Percentiles rank a stretch among this genome's conserved stretches.
Conservation (phyloP, 2,329 filamentous ascomycete species). For the Bipolaris victoriae region DNA sequence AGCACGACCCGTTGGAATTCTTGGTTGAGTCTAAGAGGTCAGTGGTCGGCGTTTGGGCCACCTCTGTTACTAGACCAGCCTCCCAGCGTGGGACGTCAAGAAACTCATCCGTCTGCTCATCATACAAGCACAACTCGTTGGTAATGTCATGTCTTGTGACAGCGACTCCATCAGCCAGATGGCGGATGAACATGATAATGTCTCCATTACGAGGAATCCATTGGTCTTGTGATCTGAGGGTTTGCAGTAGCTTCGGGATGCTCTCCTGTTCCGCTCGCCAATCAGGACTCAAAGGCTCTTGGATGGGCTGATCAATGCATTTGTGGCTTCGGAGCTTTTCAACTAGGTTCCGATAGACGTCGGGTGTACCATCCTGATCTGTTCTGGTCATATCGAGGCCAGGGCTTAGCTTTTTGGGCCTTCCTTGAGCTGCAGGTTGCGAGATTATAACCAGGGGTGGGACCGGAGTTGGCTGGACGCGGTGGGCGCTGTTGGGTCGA, state of each 20-base stretch:
- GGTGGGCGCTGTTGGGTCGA: neutral
- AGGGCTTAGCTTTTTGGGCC: slow-evolving; percentile 24
- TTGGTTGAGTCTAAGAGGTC: slow-evolving; percentile 55
- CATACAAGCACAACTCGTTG: slow-evolving; percentile 32
- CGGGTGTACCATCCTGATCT: slow-evolving; percentile 62
- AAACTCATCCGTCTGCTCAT: slow-evolving; percentile 30
- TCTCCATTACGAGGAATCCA: slow-evolving; percentile 64
- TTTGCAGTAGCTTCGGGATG: slow-evolving; percentile 52
- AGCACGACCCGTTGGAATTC: slow-evolving; percentile 54
- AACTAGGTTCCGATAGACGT: slow-evolving; percentile 59
- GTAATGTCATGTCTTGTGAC: slow-evolving; percentile 38
- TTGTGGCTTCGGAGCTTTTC: slow-evolving; percentile 54
- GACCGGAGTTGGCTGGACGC: neutral
- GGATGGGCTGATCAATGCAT: slow-evolving; percentile 53
- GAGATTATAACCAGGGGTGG: neutral
- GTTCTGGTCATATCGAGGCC: slow-evolving; percentile 34
- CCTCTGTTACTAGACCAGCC: slow-evolving; percentile 62
- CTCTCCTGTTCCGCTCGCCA: slow-evolving; percentile 60
- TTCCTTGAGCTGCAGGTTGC: slow-evolving; percentile 13
- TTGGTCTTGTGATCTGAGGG: slow-evolving; percentile 53
- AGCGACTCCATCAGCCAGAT: slow-evolving; percentile 34
- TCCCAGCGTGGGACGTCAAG: slow-evolving; percentile 59
- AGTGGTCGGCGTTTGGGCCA: slow-evolving; percentile 52
- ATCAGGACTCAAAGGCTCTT: slow-evolving; percentile 61
- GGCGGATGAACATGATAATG: slow-evolving; percentile 60